Conservation (phyloP, 352 stramenopile species). For the Chrysophaeum taylorii region DNA sequence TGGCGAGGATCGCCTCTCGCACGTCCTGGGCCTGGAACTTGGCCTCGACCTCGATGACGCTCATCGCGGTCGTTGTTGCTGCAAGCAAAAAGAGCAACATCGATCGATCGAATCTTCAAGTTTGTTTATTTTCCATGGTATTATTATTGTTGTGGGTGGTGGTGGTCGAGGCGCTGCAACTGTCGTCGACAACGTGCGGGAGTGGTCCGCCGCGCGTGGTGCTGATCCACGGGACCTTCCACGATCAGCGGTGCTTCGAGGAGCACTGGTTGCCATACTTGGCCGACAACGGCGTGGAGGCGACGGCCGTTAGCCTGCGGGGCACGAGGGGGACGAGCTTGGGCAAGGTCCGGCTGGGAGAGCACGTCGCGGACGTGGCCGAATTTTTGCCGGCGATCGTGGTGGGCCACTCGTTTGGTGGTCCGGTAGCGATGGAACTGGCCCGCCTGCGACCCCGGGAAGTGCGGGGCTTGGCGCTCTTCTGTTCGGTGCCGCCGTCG, state of each 20-base stretch:
- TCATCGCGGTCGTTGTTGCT: too few relatives aligned
- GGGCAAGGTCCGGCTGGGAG: neutral
- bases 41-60: neutral
- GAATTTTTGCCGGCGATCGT: conserved; percentile 20
- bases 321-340: conserved; percentile 12
- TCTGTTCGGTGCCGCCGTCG: conserved; percentile 57
- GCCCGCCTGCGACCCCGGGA: conserved; percentile 7
- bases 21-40: neutral
- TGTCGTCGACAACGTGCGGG: too few relatives aligned
- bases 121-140: too few relatives aligned
- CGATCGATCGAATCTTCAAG: too few relatives aligned
- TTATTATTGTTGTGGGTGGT: too few relatives aligned
- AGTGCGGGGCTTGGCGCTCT: conserved; percentile 34
- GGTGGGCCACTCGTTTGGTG: conserved; percentile 58
- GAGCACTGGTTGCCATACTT: conserved; percentile 39
- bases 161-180: too few relatives aligned
- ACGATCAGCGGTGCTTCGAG: conserved; percentile 57
- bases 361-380: conserved; percentile 48
- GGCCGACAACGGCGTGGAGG: neutral
- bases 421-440: conserved; percentile 41
- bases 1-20: neutral
- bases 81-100: too few relatives aligned
- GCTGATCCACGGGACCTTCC: conserved; percentile 59
- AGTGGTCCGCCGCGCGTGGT: conserved; percentile 30
- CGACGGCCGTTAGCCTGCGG: conserved; percentile 2